Evolutionary conservation across 257 asterid genomes (phyloP), one percentile per base, ranked within the genome.

Genomic region (Solanum paucissectum): DNA sequence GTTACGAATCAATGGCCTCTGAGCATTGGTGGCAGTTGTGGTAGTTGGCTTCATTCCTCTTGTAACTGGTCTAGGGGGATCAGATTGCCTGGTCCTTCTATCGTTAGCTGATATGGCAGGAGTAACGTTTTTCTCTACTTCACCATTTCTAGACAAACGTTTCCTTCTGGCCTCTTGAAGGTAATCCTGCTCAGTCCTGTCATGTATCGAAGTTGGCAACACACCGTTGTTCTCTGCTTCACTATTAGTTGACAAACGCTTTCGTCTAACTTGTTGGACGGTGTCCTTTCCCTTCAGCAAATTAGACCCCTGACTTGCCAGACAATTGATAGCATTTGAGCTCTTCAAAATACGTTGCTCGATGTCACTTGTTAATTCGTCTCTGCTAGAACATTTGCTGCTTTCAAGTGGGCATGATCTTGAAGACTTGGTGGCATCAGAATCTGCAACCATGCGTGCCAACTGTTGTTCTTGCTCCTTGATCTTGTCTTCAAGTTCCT

Each of bases 401-500:
- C 46, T 87, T 49, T 91, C 95, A n/a, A 29, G 62, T 4, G 96
- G 94, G 81, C 93, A 91, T 71, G 92, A 90, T 88, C 62, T 90
- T 90, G 29, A 74, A 83, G 92, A 37, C 89, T 88, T 87, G n/a
- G 83, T 87, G 18, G 83, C 74, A 20, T 49, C 86, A 21, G 93
- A 55, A 68, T 88, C 94, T 74, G 91, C 29, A 64, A 84, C 83
- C 81, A 66, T 71, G 68, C 88, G 73, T 83, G 90, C 90, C 42
- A 92, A 87, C 88, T 92, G 94, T 62, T 92, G 95, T 91, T 94
- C 96, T 90, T 93, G 94, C 88, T 93, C 98, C 91, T 87, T 89
- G 76, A 96, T 55, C 90, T 92, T 93, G 46, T 93, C 98, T 90
- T 95, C 96, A 5, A 95, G 96, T 89, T 95, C 98, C 91, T 93